Evolutionary conservation across 78 protist genomes (phyloP).

Genomic region (Bodo saltans): DNA sequence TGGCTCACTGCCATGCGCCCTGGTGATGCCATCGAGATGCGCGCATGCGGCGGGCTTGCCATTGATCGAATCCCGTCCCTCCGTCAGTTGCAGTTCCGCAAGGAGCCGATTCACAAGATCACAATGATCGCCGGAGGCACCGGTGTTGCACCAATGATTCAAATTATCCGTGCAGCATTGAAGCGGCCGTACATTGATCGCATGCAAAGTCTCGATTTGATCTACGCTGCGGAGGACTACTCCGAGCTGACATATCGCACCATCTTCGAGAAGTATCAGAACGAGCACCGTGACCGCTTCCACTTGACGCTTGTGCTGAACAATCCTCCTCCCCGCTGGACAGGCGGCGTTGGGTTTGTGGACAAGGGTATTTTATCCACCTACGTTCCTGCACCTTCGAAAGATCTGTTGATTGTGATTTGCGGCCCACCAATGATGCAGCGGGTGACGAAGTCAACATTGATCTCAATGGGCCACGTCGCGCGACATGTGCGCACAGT

Average conservation of each 20-base stretch:
- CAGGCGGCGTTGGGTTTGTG: slow-evolving; percentile 30
- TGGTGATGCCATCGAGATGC: slow-evolving; percentile 1
- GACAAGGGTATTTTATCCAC: not conserved
- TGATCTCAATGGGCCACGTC: not conserved
- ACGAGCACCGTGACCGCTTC: not conserved
- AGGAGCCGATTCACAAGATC: not conserved
- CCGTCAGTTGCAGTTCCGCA: not conserved
- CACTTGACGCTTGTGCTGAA: not conserved
- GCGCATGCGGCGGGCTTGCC: not conserved
- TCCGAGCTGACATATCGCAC: not conserved
- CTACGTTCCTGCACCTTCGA: slow-evolving; percentile 12
- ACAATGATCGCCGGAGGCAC: slow-evolving; percentile 34
- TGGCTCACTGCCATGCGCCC: not conserved
- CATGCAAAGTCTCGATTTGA: not conserved
- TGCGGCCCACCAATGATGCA: slow-evolving; percentile 40
- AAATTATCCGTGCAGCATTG: slow-evolving; percentile 4
- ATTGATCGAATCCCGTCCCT: not conserved
- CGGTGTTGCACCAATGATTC: slow-evolving; percentile 37
- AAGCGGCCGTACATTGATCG: not conserved
- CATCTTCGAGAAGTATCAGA: not conserved
- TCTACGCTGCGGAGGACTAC: not conserved
- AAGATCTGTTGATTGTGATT: not conserved
- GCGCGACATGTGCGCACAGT: not conserved
- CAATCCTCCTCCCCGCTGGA: slow-evolving; percentile 4
- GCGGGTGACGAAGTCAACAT: not conserved